Conservation (phyloP, 257 asterid genomes). For the Lavandula angustifolia region DNA sequence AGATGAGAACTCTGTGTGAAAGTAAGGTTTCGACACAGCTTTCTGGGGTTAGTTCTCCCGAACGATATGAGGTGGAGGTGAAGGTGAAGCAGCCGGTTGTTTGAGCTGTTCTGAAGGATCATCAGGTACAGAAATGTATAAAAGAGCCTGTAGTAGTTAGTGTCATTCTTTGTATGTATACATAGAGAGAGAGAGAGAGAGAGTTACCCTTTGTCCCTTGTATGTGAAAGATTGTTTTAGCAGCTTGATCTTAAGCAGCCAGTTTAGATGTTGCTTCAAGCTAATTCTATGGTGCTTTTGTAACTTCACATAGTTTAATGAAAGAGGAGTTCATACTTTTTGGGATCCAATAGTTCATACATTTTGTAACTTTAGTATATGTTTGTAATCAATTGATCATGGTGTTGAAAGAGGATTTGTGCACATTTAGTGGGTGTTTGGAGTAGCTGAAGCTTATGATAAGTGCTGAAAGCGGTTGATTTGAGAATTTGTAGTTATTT, state of each 20-base stretch:
- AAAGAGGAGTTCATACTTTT: constrained; percentile 16
- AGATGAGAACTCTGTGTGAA: constrained; percentile 43
- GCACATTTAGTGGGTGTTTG: too few relatives aligned
- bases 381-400: too few relatives aligned
- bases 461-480: too few relatives aligned
- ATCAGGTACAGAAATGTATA: constrained; percentile 51
- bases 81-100: constrained; percentile 41
- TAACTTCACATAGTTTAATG: constrained; percentile 31
- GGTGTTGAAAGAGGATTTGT: too few relatives aligned
- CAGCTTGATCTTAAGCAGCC: constrained; percentile 5
- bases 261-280: constrained; percentile 20
- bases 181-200: not conserved
- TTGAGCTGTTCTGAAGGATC: constrained; percentile 37
- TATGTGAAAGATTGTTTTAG: constrained; percentile 2
- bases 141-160: constrained; percentile 44
- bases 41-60: constrained; percentile 19
- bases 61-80: constrained; percentile 38
- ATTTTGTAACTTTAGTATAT: too few relatives aligned
- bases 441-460: too few relatives aligned
- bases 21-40: constrained; percentile 30
- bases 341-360: not conserved
- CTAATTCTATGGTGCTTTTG: constrained; percentile 32
- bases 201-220: not conserved
- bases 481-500: too few relatives aligned
- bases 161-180: constrained; percentile 55